Evolutionary conservation across 306 rosid genomes (phyloP).

Genomic region (Fragaria ananassa): DNA sequence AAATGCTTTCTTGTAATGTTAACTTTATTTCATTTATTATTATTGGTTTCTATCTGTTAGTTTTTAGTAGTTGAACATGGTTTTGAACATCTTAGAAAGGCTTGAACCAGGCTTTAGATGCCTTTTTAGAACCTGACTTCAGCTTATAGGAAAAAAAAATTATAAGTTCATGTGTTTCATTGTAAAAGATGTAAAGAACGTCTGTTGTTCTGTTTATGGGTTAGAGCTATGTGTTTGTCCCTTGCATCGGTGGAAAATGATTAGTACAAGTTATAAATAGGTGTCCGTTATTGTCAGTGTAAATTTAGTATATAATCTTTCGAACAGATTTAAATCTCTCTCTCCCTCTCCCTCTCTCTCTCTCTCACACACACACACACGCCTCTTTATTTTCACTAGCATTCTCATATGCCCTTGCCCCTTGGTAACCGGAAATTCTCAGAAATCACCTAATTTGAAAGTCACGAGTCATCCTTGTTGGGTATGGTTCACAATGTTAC

Average conservation of each 20-base stretch:
- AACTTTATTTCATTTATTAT: neutral
- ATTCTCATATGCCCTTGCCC: no score
- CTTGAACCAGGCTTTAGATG: slow-evolving; percentile 22
- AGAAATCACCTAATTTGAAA: no score
- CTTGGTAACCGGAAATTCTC: no score
- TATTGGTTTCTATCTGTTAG: neutral
- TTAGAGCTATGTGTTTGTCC: neutral
- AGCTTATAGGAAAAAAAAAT: neutral
- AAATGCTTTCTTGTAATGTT: neutral
- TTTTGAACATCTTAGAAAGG: slow-evolving; percentile 23
- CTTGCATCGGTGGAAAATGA: neutral
- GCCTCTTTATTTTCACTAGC: no score
- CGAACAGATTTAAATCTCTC: neutral
- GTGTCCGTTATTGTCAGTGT: neutral
- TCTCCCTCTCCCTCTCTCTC: no score
- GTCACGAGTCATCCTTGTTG: no score
- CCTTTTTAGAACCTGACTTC: slow-evolving; percentile 4
- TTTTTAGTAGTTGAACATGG: slow-evolving; percentile 4
- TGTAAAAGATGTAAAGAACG: neutral
- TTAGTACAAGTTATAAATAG: neutral
- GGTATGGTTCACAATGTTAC: neutral
- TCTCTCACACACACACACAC: no score
- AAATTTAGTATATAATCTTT: neutral
- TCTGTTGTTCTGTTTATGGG: neutral
- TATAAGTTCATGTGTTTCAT: neutral